Base-by-base conservation (phyloP, 805 yeast genomes). In the Pichia phayaonensis region DNA sequence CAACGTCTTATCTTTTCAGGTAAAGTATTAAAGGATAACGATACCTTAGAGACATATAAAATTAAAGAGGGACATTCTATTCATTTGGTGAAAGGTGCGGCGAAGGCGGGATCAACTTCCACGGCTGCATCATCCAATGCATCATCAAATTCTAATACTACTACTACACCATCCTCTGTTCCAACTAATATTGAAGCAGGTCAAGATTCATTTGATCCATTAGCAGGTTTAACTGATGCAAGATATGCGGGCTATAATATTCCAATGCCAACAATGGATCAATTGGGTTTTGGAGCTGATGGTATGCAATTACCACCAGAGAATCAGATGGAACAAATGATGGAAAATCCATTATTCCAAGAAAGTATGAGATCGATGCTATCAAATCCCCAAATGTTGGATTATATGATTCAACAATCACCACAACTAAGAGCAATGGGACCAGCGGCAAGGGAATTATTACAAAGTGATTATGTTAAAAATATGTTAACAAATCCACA, bases 1-100 rank as follows among this genome's bases (percentile, higher is more conserved):
- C 98, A 90, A 69, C 77, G 98, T 52, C 75, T 92, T 63, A 90
- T 92, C 62, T 92, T 86, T 71, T 86, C 97, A 2, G 99, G 99
- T 40, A 84, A 92, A 58, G 96, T 94, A 34, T 76, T 92, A 62
- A 90, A 90, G 67, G 97, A 92, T 62, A 73, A 72, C 38, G 94
- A 90, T 58, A 77, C 86, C 8, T 68, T 92, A 11, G 82, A 75
- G 18, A 71, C 80, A 4, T 92, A 92, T 72, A 88, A 88, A 65
- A 80, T 92, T 62, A 87, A 87, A 67, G 71, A 79, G 50, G 97
- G 95, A 26, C 95, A 88, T 65, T 84, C 96, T 0, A 73, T 92
- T 54, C 99, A 92, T 69, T 64, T 94, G 59, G 97, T 92, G 31
- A 88, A 86, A 72, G 83, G 95, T 51, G 89, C 90, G 3, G 79